A percentile compares a stretch with the other conserved stretches of the same genome.
phyloP scores from a whole-genome alignment of 192 early-diverging fungal genomes.

The Coemansia sp. region DNA sequence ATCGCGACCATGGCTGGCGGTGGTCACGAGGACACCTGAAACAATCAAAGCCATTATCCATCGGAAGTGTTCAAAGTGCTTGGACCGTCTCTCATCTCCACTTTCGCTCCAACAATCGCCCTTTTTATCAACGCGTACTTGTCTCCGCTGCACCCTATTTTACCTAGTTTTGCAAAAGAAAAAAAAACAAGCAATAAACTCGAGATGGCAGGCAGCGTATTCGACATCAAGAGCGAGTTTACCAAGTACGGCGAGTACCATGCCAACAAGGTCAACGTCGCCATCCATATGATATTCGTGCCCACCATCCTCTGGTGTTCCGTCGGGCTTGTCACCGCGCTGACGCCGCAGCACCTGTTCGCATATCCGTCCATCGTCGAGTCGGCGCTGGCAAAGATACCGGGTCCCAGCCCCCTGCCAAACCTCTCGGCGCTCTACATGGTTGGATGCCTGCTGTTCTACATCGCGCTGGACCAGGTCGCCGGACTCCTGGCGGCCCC shows the following conservation, averaged over 20 bases:
- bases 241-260: conserved; percentile 80
- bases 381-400: conserved; percentile 37
- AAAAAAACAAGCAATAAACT: too few species aligned
- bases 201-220: conserved; percentile 44
- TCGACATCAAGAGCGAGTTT: conserved; percentile 79
- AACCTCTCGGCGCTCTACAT: conserved; percentile 61
- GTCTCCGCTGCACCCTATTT: too few species aligned
- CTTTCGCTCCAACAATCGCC: too few species aligned
- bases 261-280: conserved; percentile 73
- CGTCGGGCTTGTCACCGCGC: conserved; percentile 60
- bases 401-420: conserved; percentile 35
- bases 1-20: too few species aligned
- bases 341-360: conserved; percentile 45
- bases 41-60: too few species aligned
- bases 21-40: too few species aligned
- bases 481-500: conserved; percentile 58
- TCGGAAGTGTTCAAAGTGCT: too few species aligned
- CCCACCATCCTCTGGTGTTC: conserved; percentile 85
- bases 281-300: conserved; percentile 86
- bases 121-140: too few species aligned
- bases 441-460: conserved; percentile 69
- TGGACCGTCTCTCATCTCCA: too few species aligned
- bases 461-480: conserved; percentile 69
- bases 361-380: conserved; percentile 36
- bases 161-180: neutral